Conservation (phyloP, 2,329 filamentous ascomycete genomes). For the Didymella sp. region DNA sequence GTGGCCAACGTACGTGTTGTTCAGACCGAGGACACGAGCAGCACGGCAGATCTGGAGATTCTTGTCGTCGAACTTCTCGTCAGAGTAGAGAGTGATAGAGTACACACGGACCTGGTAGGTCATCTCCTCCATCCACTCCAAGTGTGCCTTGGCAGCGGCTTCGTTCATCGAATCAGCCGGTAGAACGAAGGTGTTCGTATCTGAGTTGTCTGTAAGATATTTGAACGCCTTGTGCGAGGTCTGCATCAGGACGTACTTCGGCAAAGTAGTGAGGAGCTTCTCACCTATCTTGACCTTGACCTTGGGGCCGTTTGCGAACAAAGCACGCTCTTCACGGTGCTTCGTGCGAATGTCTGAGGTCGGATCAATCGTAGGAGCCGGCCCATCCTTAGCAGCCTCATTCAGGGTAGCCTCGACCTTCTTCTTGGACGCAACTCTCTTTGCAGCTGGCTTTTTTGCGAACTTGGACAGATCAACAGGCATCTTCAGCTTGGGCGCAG, state of each 20-base stretch:
- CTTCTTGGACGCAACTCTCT: neutral
- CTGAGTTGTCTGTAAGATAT: slow-evolving; percentile 28
- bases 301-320: slow-evolving; percentile 32
- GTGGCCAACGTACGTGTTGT: slow-evolving; percentile 41
- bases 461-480: slow-evolving; percentile 33
- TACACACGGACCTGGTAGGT: slow-evolving; percentile 31
- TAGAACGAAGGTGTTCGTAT: slow-evolving; percentile 23
- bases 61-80: slow-evolving; percentile 24
- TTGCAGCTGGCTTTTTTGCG: slow-evolving; percentile 22
- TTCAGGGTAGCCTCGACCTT: neutral
- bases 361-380: slow-evolving; percentile 21
- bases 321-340: slow-evolving; percentile 25
- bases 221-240: slow-evolving; percentile 32
- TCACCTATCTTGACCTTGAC: slow-evolving; percentile 31
- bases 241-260: slow-evolving; percentile 41
- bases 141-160: slow-evolving; percentile 23
- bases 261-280: slow-evolving; percentile 18
- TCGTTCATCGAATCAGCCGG: slow-evolving; percentile 26
- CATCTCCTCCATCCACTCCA: slow-evolving; percentile 39
- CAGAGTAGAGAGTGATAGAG: slow-evolving; percentile 29
- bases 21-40: slow-evolving; percentile 34
- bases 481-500: slow-evolving; percentile 31
- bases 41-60: slow-evolving; percentile 37
- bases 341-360: slow-evolving; percentile 33
- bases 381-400: slow-evolving; percentile 10